Evolutionary conservation across 352 stramenopile genomes (phyloP).

Genomic region (Pythium pyrilobum): DNA sequence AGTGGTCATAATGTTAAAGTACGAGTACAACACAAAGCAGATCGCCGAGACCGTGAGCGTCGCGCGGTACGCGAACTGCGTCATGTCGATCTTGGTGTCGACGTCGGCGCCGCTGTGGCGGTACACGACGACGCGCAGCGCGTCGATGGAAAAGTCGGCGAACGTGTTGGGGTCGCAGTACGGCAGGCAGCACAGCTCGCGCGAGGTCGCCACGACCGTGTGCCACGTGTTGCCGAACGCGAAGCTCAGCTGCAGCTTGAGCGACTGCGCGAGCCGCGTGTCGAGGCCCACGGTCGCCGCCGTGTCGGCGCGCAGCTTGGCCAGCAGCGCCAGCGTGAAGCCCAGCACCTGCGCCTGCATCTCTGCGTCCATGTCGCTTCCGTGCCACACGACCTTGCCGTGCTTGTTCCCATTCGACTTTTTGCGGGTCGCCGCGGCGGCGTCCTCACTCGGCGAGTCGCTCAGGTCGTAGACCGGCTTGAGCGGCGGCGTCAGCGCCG

Average conservation of each 20-base stretch:
- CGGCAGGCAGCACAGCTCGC: constrained; percentile 54
- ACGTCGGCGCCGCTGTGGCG: constrained; percentile 45
- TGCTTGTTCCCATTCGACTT: constrained; percentile 8
- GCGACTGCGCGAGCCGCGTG: constrained; percentile 40
- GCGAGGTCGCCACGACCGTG: constrained; percentile 40
- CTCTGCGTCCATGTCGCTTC: constrained; percentile 49
- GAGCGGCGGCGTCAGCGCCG: constrained; percentile 24
- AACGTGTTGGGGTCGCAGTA: constrained; percentile 38
- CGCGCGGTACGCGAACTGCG: constrained; percentile 51
- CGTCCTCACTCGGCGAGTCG: constrained; percentile 14
- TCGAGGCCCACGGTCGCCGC: constrained; percentile 25
- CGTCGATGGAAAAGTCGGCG: constrained; percentile 45
- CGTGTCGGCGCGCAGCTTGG: constrained; percentile 27
- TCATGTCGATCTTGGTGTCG: constrained; percentile 53
- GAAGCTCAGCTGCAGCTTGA: constrained; percentile 71
- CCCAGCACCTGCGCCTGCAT: constrained; percentile 34
- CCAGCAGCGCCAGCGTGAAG: constrained; percentile 35
- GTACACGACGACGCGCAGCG: constrained; percentile 65
- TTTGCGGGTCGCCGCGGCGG: constrained; percentile 10
- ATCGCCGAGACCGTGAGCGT: constrained; percentile 54
- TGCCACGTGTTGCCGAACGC: constrained; percentile 71
- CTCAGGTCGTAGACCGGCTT: constrained; percentile 24
- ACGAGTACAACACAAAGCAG: constrained; percentile 51
- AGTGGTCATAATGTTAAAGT: constrained; percentile 48
- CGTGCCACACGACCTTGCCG: constrained; percentile 45